A percentile compares a stretch with the other conserved stretches of the same genome.
These are phyloP conservation scores for Chlamydomonas reinhardtii DNA, from an alignment of 163 green algal genomes.

Conservation along the genomic window DNA sequence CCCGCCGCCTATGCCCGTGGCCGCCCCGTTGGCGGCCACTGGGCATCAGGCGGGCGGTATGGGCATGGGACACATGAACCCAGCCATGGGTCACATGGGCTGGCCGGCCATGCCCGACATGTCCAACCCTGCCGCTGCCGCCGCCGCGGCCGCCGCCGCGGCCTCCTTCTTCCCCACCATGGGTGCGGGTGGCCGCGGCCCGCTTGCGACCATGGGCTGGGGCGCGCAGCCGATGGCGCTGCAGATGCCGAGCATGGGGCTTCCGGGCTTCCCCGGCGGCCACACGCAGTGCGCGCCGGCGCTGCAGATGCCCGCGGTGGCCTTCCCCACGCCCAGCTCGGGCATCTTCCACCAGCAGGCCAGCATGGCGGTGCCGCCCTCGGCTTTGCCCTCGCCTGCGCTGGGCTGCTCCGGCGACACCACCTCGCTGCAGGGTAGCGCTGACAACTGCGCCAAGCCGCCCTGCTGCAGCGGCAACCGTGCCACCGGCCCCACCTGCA, in stretches of 20 bases:
- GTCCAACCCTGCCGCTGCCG: background rate
- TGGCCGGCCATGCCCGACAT: slow-evolving; percentile 6
- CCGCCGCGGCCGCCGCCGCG: slow-evolving; percentile 9
- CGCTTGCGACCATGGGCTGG: slow-evolving; percentile 13
- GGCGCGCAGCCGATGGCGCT: slow-evolving; percentile 27
- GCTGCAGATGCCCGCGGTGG: background rate
- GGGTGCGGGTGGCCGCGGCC: background rate
- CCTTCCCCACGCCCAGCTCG: background rate
- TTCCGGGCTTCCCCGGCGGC: slow-evolving; percentile 4
- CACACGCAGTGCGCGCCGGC: slow-evolving; percentile 29
- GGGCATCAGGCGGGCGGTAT: background rate
- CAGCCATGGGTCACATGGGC: background rate
- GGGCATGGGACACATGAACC: background rate
- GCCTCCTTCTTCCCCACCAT: slow-evolving; percentile 12
- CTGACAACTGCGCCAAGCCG: slow-evolving; percentile 38
- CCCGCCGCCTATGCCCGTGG: background rate
- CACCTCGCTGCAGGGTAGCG: slow-evolving; percentile 35
- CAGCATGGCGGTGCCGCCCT: slow-evolving; percentile 29
- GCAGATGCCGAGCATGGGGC: slow-evolving; percentile 17
- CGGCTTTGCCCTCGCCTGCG: slow-evolving; percentile 17
- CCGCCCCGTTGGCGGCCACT: background rate
- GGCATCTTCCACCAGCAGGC: slow-evolving; percentile 42
- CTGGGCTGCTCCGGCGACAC: slow-evolving; percentile 43
- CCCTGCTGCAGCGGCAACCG: slow-evolving; percentile 38
- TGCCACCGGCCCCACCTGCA: slow-evolving; percentile 8